Conservation (phyloP, 345 rosid species). For the Viola odorata region DNA sequence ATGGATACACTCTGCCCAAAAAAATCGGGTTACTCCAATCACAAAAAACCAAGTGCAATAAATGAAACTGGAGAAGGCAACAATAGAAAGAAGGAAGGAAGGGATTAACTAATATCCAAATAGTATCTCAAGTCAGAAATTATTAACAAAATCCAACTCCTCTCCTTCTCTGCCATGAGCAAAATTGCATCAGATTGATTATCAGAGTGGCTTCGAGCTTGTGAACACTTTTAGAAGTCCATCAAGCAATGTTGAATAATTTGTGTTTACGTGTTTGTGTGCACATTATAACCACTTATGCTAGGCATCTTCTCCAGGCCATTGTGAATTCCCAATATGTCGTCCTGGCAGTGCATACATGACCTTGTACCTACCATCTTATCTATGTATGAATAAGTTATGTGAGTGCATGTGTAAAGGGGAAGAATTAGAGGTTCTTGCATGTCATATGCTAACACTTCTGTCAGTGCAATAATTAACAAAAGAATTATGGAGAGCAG, state of each 20-base stretch:
- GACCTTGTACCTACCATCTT: no score
- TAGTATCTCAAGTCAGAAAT: no score
- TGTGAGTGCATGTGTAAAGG: no score
- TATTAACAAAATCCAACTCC: background rate
- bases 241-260: background rate
- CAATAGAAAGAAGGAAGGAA: no score
- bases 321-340: no score
- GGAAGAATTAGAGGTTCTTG: background rate
- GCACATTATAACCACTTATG: no score
- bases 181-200: background rate
- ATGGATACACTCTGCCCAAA: conserved; percentile 52
- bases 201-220: background rate
- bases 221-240: background rate
- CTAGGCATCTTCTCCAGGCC: no score
- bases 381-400: no score
- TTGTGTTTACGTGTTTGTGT: no score
- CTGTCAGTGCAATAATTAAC: background rate
- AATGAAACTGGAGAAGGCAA: no score
- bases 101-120: no score
- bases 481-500: conserved; percentile 8
- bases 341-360: no score
- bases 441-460: background rate
- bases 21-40: conserved; percentile 4
- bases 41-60: background rate
- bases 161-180: background rate